phyloP scores from a whole-genome alignment of 2,329 filamentous ascomycete species.

The Dactylonectria estremocensis region DNA sequence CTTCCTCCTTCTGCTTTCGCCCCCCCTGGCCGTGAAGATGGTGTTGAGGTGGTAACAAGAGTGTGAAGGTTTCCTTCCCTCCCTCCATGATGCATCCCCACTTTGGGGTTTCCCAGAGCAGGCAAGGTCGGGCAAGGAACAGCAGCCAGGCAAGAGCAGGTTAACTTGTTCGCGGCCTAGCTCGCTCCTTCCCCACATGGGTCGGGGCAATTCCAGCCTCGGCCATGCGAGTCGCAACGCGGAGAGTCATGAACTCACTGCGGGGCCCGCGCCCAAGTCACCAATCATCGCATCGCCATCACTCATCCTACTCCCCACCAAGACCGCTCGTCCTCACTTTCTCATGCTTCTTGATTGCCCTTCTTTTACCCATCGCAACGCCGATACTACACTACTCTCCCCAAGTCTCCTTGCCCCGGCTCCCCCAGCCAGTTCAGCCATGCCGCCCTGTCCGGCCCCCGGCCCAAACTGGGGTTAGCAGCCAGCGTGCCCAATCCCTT shows the following conservation, averaged over 20 bases:
- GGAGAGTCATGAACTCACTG: conserved; percentile 15
- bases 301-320: neutral
- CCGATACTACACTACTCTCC: conserved; percentile 6
- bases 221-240: conserved; percentile 12
- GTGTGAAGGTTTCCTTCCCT: neutral
- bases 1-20: neutral
- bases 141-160: no score
- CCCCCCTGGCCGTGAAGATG: neutral
- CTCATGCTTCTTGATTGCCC: neutral
- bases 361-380: conserved; percentile 7
- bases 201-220: conserved; percentile 6
- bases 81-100: conserved; percentile 14
- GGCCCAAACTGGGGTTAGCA: conserved; percentile 24
- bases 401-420: conserved; percentile 1
- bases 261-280: neutral
- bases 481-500: neutral
- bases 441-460: conserved; percentile 2
- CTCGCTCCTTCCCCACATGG: conserved; percentile 24
- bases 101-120: conserved; percentile 1
- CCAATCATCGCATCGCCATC: conserved; percentile 18
- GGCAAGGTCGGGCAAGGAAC: no score
- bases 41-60: neutral
- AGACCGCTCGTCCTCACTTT: no score
- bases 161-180: conserved; percentile 2
- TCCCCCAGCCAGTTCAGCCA: conserved; percentile 8